phyloP scores from a whole-genome alignment of 106 monocot species.

The Dioscorea alata region DNA sequence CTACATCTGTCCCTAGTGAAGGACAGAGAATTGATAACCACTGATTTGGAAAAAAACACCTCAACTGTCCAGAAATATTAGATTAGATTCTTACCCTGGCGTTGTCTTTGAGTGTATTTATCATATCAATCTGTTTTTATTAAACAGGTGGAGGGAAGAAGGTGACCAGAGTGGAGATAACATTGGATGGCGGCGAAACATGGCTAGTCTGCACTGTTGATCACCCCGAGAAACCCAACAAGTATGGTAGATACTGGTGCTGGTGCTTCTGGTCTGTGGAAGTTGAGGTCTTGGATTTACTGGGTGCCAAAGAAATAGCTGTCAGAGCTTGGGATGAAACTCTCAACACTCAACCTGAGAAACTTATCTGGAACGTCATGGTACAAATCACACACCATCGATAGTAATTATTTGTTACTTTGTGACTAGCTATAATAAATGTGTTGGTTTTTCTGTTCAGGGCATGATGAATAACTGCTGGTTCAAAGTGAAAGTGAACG shows the following conservation, averaged over 20 bases:
- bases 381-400: constrained; percentile 13
- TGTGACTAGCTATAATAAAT: too few species aligned
- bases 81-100: too few species aligned
- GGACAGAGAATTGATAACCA: too few species aligned
- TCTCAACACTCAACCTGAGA: constrained; percentile 93
- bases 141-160: constrained; percentile 76
- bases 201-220: constrained; percentile 69
- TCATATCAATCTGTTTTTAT: too few species aligned
- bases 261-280: constrained; percentile 98
- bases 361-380: constrained; percentile 95
- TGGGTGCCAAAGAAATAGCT: constrained; percentile 71
- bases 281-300: constrained; percentile 54
- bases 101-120: too few species aligned
- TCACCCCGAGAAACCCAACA: constrained; percentile 73
- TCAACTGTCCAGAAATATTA: too few species aligned
- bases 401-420: neutral
- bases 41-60: too few species aligned
- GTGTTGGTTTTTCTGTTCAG: constrained; percentile 23
- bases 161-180: constrained; percentile 96
- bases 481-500: constrained; percentile 64
- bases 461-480: constrained; percentile 99
- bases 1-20: too few species aligned
- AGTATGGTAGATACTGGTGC: constrained; percentile 99
- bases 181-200: constrained; percentile 82
- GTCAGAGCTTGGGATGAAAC: constrained; percentile 92